Conservation (phyloP, 2,329 filamentous ascomycete species). For the Leptoxyphium fumago region DNA sequence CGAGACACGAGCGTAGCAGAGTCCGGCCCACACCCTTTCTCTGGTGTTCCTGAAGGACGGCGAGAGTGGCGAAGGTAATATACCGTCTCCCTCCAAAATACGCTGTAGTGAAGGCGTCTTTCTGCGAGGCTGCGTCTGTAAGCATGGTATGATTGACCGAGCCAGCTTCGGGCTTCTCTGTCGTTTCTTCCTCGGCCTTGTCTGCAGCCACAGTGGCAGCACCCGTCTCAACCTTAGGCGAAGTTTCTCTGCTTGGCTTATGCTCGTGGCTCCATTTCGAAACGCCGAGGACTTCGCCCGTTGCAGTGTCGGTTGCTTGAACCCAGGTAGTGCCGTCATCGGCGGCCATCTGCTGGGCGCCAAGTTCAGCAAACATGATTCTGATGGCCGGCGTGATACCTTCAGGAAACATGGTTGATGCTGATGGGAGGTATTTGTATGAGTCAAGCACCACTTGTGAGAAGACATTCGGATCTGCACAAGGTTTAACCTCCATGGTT, state of each 20-base stretch:
- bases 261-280: neutral
- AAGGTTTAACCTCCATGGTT: neutral
- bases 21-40: constrained; percentile 2
- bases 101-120: too few relatives aligned
- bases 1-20: constrained; percentile 3
- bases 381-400: neutral
- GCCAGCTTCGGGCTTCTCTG: neutral
- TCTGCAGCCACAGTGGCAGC: neutral
- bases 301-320: neutral
- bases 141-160: too few relatives aligned
- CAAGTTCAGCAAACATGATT: neutral
- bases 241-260: neutral
- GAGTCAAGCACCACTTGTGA: neutral
- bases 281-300: neutral
- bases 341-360: neutral
- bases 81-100: neutral
- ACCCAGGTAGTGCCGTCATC: neutral
- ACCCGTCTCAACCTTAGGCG: too few relatives aligned
- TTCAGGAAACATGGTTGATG: neutral
- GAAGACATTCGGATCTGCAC: neutral
- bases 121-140: too few relatives aligned
- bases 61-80: neutral
- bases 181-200: neutral
- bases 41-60: constrained; percentile 2
- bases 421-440: neutral